Evolutionary conservation across 2,329 filamentous ascomycete genomes (phyloP).

Genomic region (Hypomyces perniciosus): DNA sequence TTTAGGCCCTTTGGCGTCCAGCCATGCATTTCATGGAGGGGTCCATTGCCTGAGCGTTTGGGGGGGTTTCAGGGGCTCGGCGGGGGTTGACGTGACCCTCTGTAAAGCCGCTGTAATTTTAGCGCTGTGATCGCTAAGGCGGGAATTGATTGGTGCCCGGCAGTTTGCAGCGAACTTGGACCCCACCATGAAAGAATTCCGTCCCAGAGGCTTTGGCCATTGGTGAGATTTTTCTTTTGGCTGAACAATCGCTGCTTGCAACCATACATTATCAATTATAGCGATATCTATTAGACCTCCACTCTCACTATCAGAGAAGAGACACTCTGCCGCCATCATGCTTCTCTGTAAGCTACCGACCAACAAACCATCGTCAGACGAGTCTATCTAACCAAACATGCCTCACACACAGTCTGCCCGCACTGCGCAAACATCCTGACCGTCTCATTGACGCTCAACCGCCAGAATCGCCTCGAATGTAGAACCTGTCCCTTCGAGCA

Average conservation of each 20-base stretch:
- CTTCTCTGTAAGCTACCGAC: conserved; percentile 53
- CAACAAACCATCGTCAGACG: neutral
- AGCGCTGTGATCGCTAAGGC: neutral
- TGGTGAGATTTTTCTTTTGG: neutral
- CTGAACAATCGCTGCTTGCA: neutral
- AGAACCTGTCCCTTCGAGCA: conserved; percentile 93
- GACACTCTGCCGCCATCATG: conserved; percentile 39
- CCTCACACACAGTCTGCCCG: conserved; percentile 59
- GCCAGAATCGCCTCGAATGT: conserved; percentile 83
- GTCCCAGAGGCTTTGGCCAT: neutral
- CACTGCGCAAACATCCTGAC: conserved; percentile 80
- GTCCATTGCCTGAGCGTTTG: neutral
- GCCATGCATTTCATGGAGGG: neutral
- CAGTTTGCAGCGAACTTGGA: neutral
- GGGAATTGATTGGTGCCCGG: neutral
- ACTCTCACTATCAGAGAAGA: neutral
- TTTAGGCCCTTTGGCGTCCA: neutral
- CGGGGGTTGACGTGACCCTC: neutral
- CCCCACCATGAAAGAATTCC: conserved; percentile 4
- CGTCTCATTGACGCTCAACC: conserved; percentile 53
- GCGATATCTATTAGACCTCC: neutral
- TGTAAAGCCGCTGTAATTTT: neutral
- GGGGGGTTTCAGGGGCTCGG: neutral
- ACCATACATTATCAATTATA: neutral
- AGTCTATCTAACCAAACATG: conserved; percentile 15